phyloP scores from a whole-genome alignment of 495 filamentous ascomycete genomes.

The Recurvomyces mirabilis region DNA sequence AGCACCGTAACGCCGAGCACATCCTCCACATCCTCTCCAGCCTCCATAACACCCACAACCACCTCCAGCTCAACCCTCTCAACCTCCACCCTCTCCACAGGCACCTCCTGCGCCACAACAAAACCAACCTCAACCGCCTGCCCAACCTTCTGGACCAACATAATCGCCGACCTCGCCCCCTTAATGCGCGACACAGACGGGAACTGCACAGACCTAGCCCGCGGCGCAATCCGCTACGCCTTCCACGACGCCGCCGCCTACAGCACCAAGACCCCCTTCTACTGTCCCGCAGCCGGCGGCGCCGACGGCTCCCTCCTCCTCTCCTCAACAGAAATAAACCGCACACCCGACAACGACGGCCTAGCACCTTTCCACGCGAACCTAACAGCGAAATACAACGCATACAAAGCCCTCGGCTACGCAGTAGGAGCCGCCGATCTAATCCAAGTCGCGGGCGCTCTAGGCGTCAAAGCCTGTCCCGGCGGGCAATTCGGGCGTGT shows the following conservation, averaged over 20 bases:
- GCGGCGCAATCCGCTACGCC: constrained; percentile 23
- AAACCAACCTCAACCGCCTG: background rate
- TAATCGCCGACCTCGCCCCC: constrained; percentile 1
- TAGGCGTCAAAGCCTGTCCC: constrained; percentile 22
- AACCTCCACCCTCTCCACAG: background rate
- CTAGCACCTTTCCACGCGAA: constrained; percentile 8
- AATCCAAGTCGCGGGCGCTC: constrained; percentile 24
- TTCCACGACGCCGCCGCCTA: constrained; percentile 29
- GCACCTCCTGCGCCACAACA: background rate
- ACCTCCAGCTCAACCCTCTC: background rate
- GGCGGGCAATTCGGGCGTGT: background rate
- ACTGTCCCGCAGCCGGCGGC: constrained; percentile 16
- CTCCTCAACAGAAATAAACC: constrained; percentile 19
- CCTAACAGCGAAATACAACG: constrained; percentile 20
- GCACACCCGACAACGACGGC: constrained; percentile 19
- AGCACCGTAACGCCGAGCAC: too few relatives aligned
- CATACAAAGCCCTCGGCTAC: constrained; percentile 17
- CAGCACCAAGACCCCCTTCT: constrained; percentile 12
- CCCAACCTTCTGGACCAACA: background rate
- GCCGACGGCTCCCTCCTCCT: constrained; percentile 24
- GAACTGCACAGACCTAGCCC: constrained; percentile 21
- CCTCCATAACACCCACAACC: too few relatives aligned
- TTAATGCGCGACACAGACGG: constrained; percentile 17
- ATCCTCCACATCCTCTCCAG: too few relatives aligned
- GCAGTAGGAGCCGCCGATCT: constrained; percentile 25